Conservation (phyloP, 2,329 filamentous ascomycete genomes). For the Ascochyta viciae-villosae region DNA sequence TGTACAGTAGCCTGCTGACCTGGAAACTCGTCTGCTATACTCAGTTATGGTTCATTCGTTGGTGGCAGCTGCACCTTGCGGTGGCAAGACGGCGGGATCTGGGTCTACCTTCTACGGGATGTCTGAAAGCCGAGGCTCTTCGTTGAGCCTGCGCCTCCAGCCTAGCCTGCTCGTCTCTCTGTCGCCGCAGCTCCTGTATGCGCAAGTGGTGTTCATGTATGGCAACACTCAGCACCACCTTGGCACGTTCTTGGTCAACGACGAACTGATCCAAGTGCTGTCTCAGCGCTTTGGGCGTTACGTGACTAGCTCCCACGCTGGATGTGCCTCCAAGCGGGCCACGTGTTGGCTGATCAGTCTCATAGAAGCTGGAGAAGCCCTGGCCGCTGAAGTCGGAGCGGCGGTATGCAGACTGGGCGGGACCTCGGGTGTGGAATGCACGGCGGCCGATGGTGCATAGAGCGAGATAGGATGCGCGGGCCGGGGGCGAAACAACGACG, state of each 20-base stretch:
- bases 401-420: conserved; percentile 57
- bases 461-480: conserved; percentile 50
- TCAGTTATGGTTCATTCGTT: conserved; percentile 30
- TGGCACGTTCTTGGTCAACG: conserved; percentile 91
- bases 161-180: conserved; percentile 81
- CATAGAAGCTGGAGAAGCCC: conserved; percentile 68
- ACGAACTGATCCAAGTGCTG: conserved; percentile 94
- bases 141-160: conserved; percentile 73
- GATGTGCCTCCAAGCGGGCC: conserved; percentile 69
- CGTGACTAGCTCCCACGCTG: conserved; percentile 62
- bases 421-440: conserved; percentile 45
- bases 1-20: conserved; percentile 64
- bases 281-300: conserved; percentile 75
- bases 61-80: conserved; percentile 17
- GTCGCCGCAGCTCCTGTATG: conserved; percentile 75
- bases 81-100: conserved; percentile 22
- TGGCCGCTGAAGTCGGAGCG: conserved; percentile 70
- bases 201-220: conserved; percentile 98
- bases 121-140: conserved; percentile 70
- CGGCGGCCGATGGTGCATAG: conserved; percentile 42
- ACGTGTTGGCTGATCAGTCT: conserved; percentile 65
- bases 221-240: conserved; percentile 90
- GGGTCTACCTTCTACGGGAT: conserved; percentile 76
- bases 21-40: conserved; percentile 64
- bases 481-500: conserved; percentile 48